Evolutionary conservation across 768 basidiomycete genomes (phyloP), one percentile per base, ranked within the genome.

Genomic region (Calocybe cyanea): DNA sequence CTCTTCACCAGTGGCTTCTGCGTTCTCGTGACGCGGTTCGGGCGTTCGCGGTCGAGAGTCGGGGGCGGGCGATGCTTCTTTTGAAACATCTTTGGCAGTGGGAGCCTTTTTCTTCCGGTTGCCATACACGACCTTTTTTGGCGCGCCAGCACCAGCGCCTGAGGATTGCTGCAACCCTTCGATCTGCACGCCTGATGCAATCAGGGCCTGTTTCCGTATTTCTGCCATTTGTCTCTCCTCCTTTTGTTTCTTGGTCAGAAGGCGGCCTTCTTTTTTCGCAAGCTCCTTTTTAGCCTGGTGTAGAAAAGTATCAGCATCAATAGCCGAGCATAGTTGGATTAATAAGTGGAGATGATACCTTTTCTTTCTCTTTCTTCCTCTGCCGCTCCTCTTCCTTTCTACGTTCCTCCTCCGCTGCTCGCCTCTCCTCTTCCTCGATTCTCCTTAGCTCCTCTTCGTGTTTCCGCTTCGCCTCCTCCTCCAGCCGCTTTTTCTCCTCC

Each of bases 171-270:
- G 85, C 15, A 98, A 70, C 49, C 91, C 96, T 57, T 94, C 93
- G 49, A 99, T 87, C 55, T 85, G 83, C 38, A 87, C 87, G 40
- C 92, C 93, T 28, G 89, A 87, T 15, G 89, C 86, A 40, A 98
- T 73, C 42, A 98, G 77, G 2, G 95, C 94, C 61, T 95, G 81
- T 61, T 83, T 88, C 45, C 93, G 84, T 23, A 91, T 80, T 63
- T 97, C 94, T 2, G 92, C 93, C 53, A 83, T 87, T 17, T 87
- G 88, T 55, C 78, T 84, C 63, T 97, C 94, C 59, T 91, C 87
- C 65, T 92, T 95, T 64, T 98, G 94, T 67, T 94, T 96, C 65
- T 95, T 93, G n/a, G 95, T 98, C 40, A 98, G 75, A 19, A 95
- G 70, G 37, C 87, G 81, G 18, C 96, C 96, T 68, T 98, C 94